Evolutionary conservation across 805 yeast species (phyloP), one percentile per base, ranked within the genome.

Genomic region (Candida dajiaensis): DNA sequence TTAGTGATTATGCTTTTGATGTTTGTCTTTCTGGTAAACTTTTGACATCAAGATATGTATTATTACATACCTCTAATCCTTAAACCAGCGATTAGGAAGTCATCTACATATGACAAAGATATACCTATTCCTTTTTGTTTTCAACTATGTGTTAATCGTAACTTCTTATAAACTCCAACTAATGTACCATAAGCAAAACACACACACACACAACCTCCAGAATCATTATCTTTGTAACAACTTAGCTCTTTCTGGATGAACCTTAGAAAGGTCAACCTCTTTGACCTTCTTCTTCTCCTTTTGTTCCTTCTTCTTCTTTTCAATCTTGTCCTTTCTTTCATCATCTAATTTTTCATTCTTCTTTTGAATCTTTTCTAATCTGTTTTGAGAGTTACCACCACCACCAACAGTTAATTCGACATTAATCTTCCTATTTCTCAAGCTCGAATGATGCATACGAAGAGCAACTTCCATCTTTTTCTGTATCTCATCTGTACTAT

Each of bases 381-480:
- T 70, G 38, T 70, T 73, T 48, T 75, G 69, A 10, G 95, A 81
- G 63, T 92, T 92, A 47, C 97, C 97, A 41, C 99, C 99, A 38
- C 99, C 99, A 47, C 99, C 99, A 43, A 89, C 99, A 2, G 98
- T 94, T 57, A 94, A 74, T 64, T 94, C 99, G 31, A 94, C 97
- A 61, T 94, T 94, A 59, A 94, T 90, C 63, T 83, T 88, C 55
- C 97, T 75, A 39, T 76, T 74, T 47, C 78, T 74, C 52, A 92
- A 62, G 10, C 70, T 57, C 4, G 92, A 74, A 65, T 88, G 96
- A 65, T 94, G 97, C 72, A 86, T 77, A 52, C 84, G 72, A 56
- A 94, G 72, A 0, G 97, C 97, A 40, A 78, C 73, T 58, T 89
- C 96, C 82, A 94, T 83, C 50, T 83, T 78, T 50, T 80, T 77